Evolutionary conservation across 768 basidiomycete genomes (phyloP).

Genomic region (Trametes sanguinea): DNA sequence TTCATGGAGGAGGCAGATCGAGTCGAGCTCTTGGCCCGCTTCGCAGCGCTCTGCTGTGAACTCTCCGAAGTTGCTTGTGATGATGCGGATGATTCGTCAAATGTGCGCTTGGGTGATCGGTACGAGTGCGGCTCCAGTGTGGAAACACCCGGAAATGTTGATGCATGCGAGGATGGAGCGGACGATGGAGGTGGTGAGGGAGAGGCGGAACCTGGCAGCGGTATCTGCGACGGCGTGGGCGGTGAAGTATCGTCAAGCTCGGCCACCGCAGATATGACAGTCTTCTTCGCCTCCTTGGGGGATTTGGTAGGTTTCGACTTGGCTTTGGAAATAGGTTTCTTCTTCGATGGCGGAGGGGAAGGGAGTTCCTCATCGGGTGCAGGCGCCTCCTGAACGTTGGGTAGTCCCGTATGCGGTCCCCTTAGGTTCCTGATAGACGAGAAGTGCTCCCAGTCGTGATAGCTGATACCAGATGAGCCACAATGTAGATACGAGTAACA

Average conservation of each 20-base stretch:
- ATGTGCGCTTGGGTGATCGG: slow-evolving; percentile 59
- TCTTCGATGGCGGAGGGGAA: slow-evolving; percentile 37
- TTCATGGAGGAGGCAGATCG: slow-evolving; percentile 21
- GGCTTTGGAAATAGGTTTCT: slow-evolving; percentile 33
- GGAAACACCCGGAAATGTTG: slow-evolving; percentile 23
- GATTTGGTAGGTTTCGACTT: slow-evolving; percentile 22
- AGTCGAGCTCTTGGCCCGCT: slow-evolving; percentile 32
- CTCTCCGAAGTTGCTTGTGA: slow-evolving; percentile 32
- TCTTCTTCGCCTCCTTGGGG: slow-evolving; percentile 17
- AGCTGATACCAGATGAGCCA: slow-evolving; percentile 45
- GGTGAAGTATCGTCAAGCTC: slow-evolving; percentile 17
- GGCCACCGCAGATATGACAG: slow-evolving; percentile 7
- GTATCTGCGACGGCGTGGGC: slow-evolving; percentile 37
- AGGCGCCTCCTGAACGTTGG: slow-evolving; percentile 56
- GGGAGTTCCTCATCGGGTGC: slow-evolving; percentile 35
- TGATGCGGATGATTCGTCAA: slow-evolving; percentile 56
- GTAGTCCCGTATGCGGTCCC: slow-evolving; percentile 81
- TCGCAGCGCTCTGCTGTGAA: slow-evolving; percentile 32
- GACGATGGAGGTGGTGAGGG: slow-evolving; percentile 32
- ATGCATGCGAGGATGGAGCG: slow-evolving; percentile 16
- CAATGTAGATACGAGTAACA: slow-evolving; percentile 10
- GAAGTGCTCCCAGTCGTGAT: slow-evolving; percentile 95
- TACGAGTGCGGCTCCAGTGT: slow-evolving; percentile 36
- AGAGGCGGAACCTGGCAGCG: slow-evolving; percentile 40
- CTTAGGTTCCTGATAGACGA: slow-evolving; percentile 87